Conservation (phyloP, 306 rosid genomes). For the Gastrolobium bilobum region DNA sequence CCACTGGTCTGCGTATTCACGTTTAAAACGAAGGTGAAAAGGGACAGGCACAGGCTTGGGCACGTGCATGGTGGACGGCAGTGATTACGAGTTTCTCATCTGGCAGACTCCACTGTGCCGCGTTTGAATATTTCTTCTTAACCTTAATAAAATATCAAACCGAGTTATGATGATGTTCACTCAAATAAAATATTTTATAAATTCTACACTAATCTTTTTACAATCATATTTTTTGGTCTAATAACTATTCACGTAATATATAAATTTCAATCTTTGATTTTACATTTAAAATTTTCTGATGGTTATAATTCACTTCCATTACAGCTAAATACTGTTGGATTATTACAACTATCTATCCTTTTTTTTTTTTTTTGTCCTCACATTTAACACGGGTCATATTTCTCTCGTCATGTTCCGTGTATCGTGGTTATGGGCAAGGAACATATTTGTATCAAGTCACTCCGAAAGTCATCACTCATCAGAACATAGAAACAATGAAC, state of each 20-base stretch:
- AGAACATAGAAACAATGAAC: not conserved
- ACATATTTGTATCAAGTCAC: not conserved
- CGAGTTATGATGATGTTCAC: too few species aligned
- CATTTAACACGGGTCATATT: too few species aligned
- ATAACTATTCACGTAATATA: too few species aligned
- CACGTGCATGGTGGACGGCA: not conserved
- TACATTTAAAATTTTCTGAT: too few species aligned
- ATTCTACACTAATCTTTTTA: too few species aligned
- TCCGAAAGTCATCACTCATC: not conserved
- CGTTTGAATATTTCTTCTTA: not conserved
- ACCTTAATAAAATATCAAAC: not conserved
- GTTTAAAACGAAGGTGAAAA: not conserved
- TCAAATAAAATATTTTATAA: not conserved
- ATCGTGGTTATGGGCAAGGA: not conserved
- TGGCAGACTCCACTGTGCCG: not conserved
- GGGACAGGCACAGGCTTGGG: not conserved
- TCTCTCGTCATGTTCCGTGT: too few species aligned
- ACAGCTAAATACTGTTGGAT: too few species aligned
- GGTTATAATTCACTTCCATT: too few species aligned
- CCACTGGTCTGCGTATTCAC: not conserved
- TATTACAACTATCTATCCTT: too few species aligned
- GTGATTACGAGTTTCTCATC: not conserved
- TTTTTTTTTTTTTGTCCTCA: too few species aligned
- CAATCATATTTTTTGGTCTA: too few species aligned
- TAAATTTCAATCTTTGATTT: too few species aligned